These are phyloP conservation scores for Allium fistulosum DNA, from an alignment of 106 monocot species.

Conservation along the genomic window DNA sequence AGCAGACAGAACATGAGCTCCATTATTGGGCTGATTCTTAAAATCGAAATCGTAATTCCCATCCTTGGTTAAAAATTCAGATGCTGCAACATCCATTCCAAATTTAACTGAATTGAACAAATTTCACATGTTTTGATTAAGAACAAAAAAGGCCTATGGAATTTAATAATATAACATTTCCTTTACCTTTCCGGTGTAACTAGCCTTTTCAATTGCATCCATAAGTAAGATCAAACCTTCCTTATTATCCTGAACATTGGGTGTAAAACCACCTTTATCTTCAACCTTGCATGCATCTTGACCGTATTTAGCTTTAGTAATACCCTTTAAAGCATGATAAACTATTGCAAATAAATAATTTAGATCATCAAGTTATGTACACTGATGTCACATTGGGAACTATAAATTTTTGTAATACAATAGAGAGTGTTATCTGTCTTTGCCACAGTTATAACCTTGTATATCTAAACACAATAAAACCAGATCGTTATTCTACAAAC, in stretches of 20 bases:
- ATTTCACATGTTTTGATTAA: not conserved
- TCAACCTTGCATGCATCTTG: conserved; percentile 99
- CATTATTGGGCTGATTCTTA: conserved; percentile 94
- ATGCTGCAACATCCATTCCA: conserved; percentile 97
- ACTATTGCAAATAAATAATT: too few relatives aligned
- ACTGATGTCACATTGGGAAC: too few relatives aligned
- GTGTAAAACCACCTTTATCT: conserved; percentile 98
- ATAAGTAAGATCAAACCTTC: conserved; percentile 86
- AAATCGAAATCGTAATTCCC: conserved; percentile 85
- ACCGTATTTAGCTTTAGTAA: conserved; percentile 95
- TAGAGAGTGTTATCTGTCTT: too few relatives aligned
- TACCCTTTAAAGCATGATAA: conserved; percentile 80
- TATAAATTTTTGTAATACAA: too few relatives aligned
- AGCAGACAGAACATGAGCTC: conserved; percentile 57
- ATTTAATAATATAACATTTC: not conserved
- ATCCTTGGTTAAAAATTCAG: conserved; percentile 86
- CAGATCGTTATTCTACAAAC: too few relatives aligned
- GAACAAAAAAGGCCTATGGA: not conserved
- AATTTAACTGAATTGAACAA: conserved; percentile 65
- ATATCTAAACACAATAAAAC: too few relatives aligned
- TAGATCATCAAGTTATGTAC: too few relatives aligned
- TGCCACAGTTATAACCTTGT: not conserved
- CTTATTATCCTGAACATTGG: conserved; percentile 92
- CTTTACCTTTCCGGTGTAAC: conserved; percentile 82
- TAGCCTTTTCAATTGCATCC: conserved; percentile 92